Evolutionary conservation across 1,284 basidiomycete genomes (phyloP).

Genomic region (Megacollybia platyphylla): DNA sequence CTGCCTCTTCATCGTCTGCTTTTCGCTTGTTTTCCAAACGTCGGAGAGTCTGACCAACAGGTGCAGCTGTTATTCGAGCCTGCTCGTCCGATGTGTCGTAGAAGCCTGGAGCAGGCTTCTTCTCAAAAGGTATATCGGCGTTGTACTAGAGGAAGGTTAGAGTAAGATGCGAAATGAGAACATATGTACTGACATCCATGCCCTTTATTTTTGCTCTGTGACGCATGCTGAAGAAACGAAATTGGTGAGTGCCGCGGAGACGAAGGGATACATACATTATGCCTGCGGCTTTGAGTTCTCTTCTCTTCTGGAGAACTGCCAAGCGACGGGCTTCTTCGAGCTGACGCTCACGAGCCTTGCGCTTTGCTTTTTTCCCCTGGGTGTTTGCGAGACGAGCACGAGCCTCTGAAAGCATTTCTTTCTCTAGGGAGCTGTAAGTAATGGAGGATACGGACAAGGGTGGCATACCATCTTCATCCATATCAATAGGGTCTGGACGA

Average conservation of each 20-base stretch:
- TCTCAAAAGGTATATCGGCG: constrained; percentile 97
- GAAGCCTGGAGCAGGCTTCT: constrained; percentile 90
- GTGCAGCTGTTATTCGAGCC: constrained; percentile 77
- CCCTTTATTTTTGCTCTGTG: constrained; percentile 91
- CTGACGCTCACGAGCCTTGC: constrained; percentile 94
- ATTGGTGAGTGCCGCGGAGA: constrained; percentile 9
- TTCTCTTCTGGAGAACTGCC: constrained; percentile 94
- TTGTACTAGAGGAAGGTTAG: constrained; percentile 61
- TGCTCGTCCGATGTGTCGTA: constrained; percentile 96
- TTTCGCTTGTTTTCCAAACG: constrained; percentile 88
- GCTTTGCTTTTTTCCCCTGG: constrained; percentile 98
- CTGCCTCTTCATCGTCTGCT: constrained; percentile 80
- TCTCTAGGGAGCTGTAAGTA: constrained; percentile 46
- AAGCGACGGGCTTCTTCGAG: constrained; percentile 91
- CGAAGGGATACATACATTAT: constrained; percentile 60
- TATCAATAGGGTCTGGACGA: constrained; percentile 97
- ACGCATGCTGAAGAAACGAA: constrained; percentile 41
- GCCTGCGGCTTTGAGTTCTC: constrained; percentile 95
- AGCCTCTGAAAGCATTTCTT: constrained; percentile 99
- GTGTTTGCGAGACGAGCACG: constrained; percentile 97
- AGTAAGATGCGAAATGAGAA: constrained; percentile 3
- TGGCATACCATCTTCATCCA: constrained; percentile 93
- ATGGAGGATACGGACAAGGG: constrained; percentile 4
- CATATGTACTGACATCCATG: constrained; percentile 70
- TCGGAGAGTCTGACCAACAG: constrained; percentile 84